Base-by-base conservation (phyloP, 345 rosid species). In the Cardamine resedifolia region DNA sequence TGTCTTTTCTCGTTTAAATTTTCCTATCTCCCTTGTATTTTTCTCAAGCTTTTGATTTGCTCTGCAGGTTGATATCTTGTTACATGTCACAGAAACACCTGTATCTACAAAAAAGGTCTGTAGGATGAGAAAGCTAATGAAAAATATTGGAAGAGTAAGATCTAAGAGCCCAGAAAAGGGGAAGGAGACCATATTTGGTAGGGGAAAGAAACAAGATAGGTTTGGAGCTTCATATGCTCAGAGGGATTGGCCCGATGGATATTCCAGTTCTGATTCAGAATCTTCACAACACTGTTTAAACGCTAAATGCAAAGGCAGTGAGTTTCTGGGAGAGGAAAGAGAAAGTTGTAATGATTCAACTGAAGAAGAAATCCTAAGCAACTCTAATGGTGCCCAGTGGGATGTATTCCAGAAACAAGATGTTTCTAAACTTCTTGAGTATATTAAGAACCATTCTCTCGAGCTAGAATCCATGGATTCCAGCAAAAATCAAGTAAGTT, bases 321-420 rank as follows among this genome's bases (percentile, higher is more conserved):
- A 71, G 63, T 63, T 62, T 71, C 36, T 45, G 55, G 72, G 52
- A 80, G 75, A 78, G 59, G 52, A 65, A 59, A 41, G 67, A 43
- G 84, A 83, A 56, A 75, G 60, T 56, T 63, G 68, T 58, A 60
- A 49, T 26, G 45, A 64, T 38, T 64, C 70, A 58, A 64, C 58
- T 59, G 58, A 57, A 78, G 75, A 70, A 76, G 83, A 77, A 73
- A 70, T 57, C 4, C 14, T 72, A 58, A 80, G 73, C 27, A 79
- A 72, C 56, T 74, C 90, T 41, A 86, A 83, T 61, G 96, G 99
- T 75, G 96, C 90, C 26, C 87, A 77, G 50, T 95, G 99, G 99
- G 99, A 91, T 83, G 87, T 91, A 72, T 95, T 95, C 70, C 92
- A 87, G 64, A 84, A 87, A 71, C 90, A 87, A 80, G 99, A 95